These are phyloP conservation scores for Saururus chinensis DNA, from an alignment of 164 flowering plant genomes.

Conservation along the genomic window DNA sequence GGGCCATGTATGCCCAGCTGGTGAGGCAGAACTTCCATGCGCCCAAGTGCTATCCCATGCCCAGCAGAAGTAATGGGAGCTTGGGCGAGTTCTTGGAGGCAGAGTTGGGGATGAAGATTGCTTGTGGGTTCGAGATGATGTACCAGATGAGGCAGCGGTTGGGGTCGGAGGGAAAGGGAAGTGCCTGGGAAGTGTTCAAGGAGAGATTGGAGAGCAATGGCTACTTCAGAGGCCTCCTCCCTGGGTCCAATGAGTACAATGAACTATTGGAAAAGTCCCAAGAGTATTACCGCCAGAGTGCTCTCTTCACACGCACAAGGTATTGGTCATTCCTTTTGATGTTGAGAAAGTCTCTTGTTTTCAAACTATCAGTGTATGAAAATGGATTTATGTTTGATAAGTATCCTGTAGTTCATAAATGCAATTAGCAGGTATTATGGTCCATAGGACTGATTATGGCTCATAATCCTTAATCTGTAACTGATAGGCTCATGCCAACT, in stretches of 20 bases:
- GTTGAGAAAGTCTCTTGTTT: too few species aligned
- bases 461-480: too few species aligned
- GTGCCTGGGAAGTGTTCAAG: slow-evolving; percentile 59
- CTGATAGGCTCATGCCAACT: too few species aligned
- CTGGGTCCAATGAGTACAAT: slow-evolving; percentile 77
- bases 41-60: slow-evolving; percentile 76
- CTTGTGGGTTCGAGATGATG: slow-evolving; percentile 96
- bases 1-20: slow-evolving; percentile 92
- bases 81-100: slow-evolving; percentile 45
- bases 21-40: slow-evolving; percentile 83
- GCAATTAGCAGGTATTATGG: too few species aligned
- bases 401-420: too few species aligned
- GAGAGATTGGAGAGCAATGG: slow-evolving; percentile 73
- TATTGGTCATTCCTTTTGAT: slow-evolving; percentile 10
- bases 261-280: slow-evolving; percentile 70
- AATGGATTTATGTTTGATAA: too few species aligned
- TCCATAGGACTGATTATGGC: too few species aligned
- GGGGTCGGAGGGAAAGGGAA: slow-evolving; percentile 64
- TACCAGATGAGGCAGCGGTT: slow-evolving; percentile 54
- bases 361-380: too few species aligned
- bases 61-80: slow-evolving; percentile 25
- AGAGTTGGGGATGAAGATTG: slow-evolving; percentile 91
- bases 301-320: slow-evolving; percentile 54
- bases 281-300: slow-evolving; percentile 54
- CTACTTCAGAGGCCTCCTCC: slow-evolving; percentile 66